Percentiles rank a stretch among this genome's conserved stretches.
Evolutionary conservation across 2,329 filamentous ascomycete species (phyloP).

Genomic region (Botrytis fabae): DNA sequence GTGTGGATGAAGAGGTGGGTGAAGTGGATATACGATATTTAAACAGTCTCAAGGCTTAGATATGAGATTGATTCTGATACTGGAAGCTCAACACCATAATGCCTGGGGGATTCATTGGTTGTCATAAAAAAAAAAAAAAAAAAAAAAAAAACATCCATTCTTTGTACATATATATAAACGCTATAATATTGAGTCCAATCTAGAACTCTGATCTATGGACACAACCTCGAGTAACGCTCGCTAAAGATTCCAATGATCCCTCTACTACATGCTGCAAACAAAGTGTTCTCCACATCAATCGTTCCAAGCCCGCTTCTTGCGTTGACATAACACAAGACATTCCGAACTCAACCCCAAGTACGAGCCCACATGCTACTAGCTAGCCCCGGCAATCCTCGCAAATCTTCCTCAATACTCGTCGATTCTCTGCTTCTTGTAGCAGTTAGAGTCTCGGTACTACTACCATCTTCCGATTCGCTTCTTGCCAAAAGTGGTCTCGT

Average conservation of each 20-base stretch:
- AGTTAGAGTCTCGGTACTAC: background rate
- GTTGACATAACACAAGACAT: background rate
- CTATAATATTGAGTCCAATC: background rate
- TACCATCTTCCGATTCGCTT: background rate
- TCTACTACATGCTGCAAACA: background rate
- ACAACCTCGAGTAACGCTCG: background rate
- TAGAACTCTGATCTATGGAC: background rate
- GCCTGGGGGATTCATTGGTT: background rate
- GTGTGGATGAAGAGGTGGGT: background rate
- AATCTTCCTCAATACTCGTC: background rate
- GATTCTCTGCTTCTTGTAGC: no score
- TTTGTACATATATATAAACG: background rate
- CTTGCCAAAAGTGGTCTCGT: background rate
- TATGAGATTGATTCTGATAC: background rate
- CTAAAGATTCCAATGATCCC: background rate
- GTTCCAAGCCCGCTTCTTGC: background rate
- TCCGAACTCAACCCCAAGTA: background rate
- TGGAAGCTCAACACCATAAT: background rate
- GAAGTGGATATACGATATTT: background rate
- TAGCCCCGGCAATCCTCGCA: background rate
- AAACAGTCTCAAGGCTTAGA: background rate
- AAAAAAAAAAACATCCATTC: no score
- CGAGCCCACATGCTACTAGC: constrained; percentile 10
- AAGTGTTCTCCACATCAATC: background rate
- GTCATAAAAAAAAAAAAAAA: no score